Evolutionary conservation across 1,139 yeast species (phyloP), one percentile per base, ranked within the genome.

Genomic region (Candida neerlandica): DNA sequence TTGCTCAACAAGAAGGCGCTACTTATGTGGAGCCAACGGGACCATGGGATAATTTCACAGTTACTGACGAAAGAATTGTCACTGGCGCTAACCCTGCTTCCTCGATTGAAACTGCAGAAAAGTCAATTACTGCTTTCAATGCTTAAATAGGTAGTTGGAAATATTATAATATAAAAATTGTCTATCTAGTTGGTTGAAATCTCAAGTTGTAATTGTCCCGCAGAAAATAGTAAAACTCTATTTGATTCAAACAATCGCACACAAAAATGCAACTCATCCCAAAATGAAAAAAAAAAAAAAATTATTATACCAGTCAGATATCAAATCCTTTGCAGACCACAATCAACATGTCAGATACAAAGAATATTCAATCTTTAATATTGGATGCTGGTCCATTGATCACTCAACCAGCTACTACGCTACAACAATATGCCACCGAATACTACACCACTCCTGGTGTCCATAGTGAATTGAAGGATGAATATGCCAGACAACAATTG

Each of bases 341-440:
- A 35, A 35, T 12, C 29, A n/a, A 11, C 38, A 52, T 52, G 55
- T 26, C 52, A 10, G 50, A 41, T 5, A 35, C 45, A 9, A 49
- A 51, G 23, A 51, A 66, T 47, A 82, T 84, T 33, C 73, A 77
- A 51, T 71, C 85, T 2, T 72, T 94, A 51, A 86, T 94, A 14
- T 77, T 94, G 57, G 99, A 94, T 77, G 97, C 98, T 6, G 96
- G 96, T 49, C 99, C 99, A 10, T 73, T 94, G 60, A 86, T 94
- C 58, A 87, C 96, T 2, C 95, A 89, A 62, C 78, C 95, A 5
- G 89, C 89, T n/a, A 77, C 90, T 1, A 81, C 85, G 32, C 75
- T 91, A 51, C 86, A 86, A 63, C 82, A 80, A 54, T 80, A 78
- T 62, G 97, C 96, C 0, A 69, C 77, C 21, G 68, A 70, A 16